phyloP scores from a whole-genome alignment of 1,284 basidiomycete species.

The Ceratorhiza oryzae-sativae region DNA sequence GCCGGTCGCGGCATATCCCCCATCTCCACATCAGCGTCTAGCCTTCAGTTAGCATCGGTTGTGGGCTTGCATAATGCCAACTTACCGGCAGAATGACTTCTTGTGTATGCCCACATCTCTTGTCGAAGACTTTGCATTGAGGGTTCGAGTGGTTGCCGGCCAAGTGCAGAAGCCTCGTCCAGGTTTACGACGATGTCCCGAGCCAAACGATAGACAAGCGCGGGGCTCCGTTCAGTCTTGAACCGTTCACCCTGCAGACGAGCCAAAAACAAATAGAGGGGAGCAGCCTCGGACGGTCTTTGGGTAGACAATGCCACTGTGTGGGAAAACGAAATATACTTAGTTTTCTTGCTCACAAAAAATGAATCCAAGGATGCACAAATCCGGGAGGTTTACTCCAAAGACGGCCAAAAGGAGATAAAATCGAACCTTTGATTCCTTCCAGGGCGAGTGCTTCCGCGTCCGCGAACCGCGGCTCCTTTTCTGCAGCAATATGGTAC shows the following conservation, averaged over 20 bases:
- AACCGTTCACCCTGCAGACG: conserved; percentile 35
- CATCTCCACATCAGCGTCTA: conserved; percentile 36
- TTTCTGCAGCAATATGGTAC: conserved; percentile 35
- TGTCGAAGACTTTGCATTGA: conserved; percentile 31
- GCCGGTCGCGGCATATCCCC: conserved; percentile 12
- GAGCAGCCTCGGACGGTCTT: conserved; percentile 33
- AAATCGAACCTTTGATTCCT: conserved; percentile 38
- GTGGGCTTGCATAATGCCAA: background rate
- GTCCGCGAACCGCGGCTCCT: conserved; percentile 32
- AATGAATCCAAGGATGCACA: background rate
- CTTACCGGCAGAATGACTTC: conserved; percentile 27
- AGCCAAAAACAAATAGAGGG: conserved; percentile 33
- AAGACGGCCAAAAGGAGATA: conserved; percentile 23
- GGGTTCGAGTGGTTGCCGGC: conserved; percentile 26
- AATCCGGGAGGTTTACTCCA: conserved; percentile 12
- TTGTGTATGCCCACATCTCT: conserved; percentile 34
- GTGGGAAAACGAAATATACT: conserved; percentile 17
- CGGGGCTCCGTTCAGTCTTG: conserved; percentile 32
- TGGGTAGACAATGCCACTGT: conserved; percentile 33
- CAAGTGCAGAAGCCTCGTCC: conserved; percentile 28
- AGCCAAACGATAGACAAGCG: conserved; percentile 31
- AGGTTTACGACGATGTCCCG: conserved; percentile 30
- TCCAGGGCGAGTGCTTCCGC: conserved; percentile 32
- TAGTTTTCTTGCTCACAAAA: conserved; percentile 2
- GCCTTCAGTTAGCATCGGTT: background rate